Conservation (phyloP, 169 alveolate genomes). For the Plasmodium adleri region DNA sequence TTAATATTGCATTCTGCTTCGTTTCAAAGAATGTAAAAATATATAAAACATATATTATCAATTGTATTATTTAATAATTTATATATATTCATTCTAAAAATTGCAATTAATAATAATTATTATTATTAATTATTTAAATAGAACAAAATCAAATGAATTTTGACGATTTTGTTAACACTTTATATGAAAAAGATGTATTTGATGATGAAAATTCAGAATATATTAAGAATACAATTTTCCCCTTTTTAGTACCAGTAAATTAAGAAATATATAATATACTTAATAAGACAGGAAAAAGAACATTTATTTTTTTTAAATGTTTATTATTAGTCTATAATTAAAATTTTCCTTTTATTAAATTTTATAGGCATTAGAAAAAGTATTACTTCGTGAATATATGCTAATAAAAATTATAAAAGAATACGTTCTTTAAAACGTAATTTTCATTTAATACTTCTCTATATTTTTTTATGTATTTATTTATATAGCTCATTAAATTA, state of each 20-base stretch:
- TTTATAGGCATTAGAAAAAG: constrained; percentile 74
- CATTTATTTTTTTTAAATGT: constrained; percentile 11
- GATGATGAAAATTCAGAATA: constrained; percentile 68
- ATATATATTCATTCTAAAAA: too few relatives aligned
- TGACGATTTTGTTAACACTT: constrained; percentile 69
- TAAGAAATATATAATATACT: background rate
- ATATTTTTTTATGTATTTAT: constrained; percentile 13
- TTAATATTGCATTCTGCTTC: too few relatives aligned
- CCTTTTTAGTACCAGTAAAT: constrained; percentile 63
- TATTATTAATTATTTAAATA: too few relatives aligned
- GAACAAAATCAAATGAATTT: constrained; percentile 56
- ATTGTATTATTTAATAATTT: too few relatives aligned
- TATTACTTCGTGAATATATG: constrained; percentile 5
- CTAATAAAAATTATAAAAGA: background rate
- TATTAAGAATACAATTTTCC: constrained; percentile 49
- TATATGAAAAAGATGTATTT: constrained; percentile 70
- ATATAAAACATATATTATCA: too few relatives aligned
- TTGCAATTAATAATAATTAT: too few relatives aligned
- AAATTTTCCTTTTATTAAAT: constrained; percentile 16
- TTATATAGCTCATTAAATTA: constrained; percentile 48
- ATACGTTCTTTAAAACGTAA: background rate
- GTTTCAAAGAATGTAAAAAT: too few relatives aligned
- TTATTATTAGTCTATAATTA: constrained; percentile 10
- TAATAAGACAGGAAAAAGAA: background rate
- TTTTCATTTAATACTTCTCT: background rate